Conservation (phyloP, 148 eudicot genomes). For the Chenopodium quinoa region DNA sequence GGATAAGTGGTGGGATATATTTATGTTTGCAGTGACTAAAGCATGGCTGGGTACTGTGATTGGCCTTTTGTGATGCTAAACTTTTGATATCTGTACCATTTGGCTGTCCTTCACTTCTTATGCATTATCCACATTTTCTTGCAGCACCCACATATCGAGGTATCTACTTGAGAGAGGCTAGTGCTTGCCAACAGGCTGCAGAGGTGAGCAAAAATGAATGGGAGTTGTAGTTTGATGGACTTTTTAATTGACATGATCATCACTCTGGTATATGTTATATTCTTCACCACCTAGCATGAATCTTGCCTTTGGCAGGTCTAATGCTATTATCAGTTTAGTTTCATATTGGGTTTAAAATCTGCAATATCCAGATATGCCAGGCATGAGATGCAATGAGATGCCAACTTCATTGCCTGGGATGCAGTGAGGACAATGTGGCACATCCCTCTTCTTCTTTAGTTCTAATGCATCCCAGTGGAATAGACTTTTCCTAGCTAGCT, state of each 20-base stretch:
- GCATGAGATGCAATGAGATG: background rate
- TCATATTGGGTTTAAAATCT: background rate
- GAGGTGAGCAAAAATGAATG: slow-evolving; percentile 52
- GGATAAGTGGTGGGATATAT: background rate
- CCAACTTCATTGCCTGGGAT: background rate
- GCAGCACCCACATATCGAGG: slow-evolving; percentile 90
- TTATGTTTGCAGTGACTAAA: background rate
- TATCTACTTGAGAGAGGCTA: slow-evolving; percentile 85
- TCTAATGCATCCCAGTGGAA: background rate
- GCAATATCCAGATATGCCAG: background rate
- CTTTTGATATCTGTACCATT: background rate
- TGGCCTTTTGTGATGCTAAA: background rate
- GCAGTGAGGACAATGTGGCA: background rate
- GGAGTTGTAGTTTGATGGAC: background rate
- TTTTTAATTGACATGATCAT: background rate
- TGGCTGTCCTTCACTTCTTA: slow-evolving; percentile 5
- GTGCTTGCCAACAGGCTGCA: slow-evolving; percentile 60
- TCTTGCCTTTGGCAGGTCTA: background rate
- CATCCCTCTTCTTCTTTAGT: background rate
- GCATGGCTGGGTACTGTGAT: background rate
- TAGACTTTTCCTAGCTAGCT: background rate
- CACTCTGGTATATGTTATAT: no score
- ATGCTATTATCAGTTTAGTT: background rate
- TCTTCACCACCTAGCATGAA: background rate
- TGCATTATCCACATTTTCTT: slow-evolving; percentile 23